Evolutionary conservation across 1,284 basidiomycete genomes (phyloP).

Genomic region (Flammula alnicola): DNA sequence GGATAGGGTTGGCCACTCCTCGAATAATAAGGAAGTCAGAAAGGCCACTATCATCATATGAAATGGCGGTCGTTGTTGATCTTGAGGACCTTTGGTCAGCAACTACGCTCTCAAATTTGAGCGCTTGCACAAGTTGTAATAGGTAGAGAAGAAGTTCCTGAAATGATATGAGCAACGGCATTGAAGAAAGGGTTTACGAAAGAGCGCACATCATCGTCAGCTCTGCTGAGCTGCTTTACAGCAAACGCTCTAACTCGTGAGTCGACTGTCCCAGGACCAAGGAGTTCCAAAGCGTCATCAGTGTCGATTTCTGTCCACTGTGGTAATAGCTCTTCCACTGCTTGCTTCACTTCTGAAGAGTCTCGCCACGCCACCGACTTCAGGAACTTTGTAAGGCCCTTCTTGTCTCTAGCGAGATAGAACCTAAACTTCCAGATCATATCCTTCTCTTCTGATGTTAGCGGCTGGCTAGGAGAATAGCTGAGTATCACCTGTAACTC

Average conservation of each 20-base stretch:
- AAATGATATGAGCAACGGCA: neutral
- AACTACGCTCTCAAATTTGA: conserved; percentile 89
- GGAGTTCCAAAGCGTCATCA: conserved; percentile 93
- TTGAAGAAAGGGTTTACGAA: neutral
- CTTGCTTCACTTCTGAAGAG: conserved; percentile 94
- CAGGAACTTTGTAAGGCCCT: conserved; percentile 95
- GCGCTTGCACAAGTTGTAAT: conserved; percentile 94
- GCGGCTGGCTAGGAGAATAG: conserved; percentile 87
- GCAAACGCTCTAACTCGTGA: conserved; percentile 93
- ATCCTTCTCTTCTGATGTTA: conserved; percentile 94
- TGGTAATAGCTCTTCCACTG: conserved; percentile 93
- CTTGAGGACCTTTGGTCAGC: conserved; percentile 72
- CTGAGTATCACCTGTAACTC: conserved; percentile 79
- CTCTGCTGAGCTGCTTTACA: conserved; percentile 87
- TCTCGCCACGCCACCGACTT: conserved; percentile 99
- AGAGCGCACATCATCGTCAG: conserved; percentile 87
- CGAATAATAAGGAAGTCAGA: conserved; percentile 91
- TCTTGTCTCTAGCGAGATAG: conserved; percentile 89
- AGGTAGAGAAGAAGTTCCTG: conserved; percentile 94
- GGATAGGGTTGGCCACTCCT: conserved; percentile 79
- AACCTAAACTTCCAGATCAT: conserved; percentile 99
- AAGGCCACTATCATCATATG: conserved; percentile 83
- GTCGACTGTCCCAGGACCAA: conserved; percentile 92
- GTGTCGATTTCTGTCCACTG: conserved; percentile 98
- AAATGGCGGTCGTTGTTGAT: conserved; percentile 71